phyloP scores from a whole-genome alignment of 805 yeast species.

The Wickerhamomyces sydowiorum region DNA sequence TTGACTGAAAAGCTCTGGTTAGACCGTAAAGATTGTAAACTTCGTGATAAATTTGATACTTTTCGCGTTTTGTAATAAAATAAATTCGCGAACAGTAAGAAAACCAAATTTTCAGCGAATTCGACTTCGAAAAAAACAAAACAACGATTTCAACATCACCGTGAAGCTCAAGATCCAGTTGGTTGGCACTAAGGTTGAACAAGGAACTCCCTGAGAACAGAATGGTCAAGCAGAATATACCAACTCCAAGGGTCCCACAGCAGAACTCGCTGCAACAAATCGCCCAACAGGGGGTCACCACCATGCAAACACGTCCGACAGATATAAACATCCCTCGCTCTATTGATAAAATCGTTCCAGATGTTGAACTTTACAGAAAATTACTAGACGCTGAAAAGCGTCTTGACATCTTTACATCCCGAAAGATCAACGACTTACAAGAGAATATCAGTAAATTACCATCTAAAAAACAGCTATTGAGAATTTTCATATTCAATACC shows the following conservation, averaged over 20 bases:
- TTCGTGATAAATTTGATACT: too few species aligned
- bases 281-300: slow-evolving; percentile 12
- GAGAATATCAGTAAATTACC: slow-evolving; percentile 47
- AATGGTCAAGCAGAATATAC: slow-evolving; percentile 15
- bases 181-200: too few species aligned
- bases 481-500: slow-evolving; percentile 79
- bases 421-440: slow-evolving; percentile 82
- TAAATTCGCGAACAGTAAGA: too few species aligned
- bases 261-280: slow-evolving; percentile 14
- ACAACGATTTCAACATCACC: background rate
- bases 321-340: slow-evolving; percentile 45
- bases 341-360: slow-evolving; percentile 48
- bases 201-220: background rate
- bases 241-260: slow-evolving; percentile 13
- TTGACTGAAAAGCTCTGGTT: too few species aligned
- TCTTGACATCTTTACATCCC: slow-evolving; percentile 73
- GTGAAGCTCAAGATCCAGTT: too few species aligned
- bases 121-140: background rate
- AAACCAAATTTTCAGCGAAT: too few species aligned
- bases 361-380: slow-evolving; percentile 65
- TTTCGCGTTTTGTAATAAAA: too few species aligned
- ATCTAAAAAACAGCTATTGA: slow-evolving; percentile 51
- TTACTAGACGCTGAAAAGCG: slow-evolving; percentile 77
- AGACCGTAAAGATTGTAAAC: too few species aligned
- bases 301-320: slow-evolving; percentile 37